Evolutionary conservation across 768 basidiomycete genomes (phyloP).

Genomic region (Xerocomus potaroensis): DNA sequence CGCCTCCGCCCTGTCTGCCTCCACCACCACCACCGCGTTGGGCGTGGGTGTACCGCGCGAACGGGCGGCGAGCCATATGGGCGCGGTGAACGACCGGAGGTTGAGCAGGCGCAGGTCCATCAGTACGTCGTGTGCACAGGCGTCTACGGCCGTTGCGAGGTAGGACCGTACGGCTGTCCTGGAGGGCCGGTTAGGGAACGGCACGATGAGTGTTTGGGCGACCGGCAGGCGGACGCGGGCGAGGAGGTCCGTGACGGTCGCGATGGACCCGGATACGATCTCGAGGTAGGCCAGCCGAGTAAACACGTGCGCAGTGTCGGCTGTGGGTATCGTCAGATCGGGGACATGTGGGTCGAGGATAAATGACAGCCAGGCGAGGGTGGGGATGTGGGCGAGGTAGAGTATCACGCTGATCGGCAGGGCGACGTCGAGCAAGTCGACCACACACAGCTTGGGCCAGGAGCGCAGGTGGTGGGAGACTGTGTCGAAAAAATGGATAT

Average conservation of each 20-base stretch:
- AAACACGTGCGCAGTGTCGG: neutral
- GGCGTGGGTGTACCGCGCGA: too few relatives aligned
- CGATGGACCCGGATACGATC: neutral
- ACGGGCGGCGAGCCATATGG: neutral
- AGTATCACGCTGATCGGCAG: neutral
- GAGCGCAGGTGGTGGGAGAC: neutral
- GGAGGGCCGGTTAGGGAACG: neutral
- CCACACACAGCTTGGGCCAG: conserved; percentile 1
- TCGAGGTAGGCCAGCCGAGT: conserved; percentile 1
- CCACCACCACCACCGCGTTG: too few relatives aligned
- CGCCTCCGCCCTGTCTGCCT: too few relatives aligned
- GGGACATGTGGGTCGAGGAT: neutral
- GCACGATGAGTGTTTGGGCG: neutral
- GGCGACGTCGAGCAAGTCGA: neutral
- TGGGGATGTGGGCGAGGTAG: neutral
- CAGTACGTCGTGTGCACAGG: neutral
- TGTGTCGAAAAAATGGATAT: neutral
- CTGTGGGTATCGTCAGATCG: neutral
- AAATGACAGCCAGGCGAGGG: neutral
- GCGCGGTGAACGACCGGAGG: neutral
- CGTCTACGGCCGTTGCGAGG: neutral
- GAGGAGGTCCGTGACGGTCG: neutral
- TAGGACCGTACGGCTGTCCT: neutral
- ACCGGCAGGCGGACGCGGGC: neutral
- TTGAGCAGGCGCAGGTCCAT: conserved; percentile 2